Percentiles rank a stretch among this genome's conserved stretches.
phyloP scores from a whole-genome alignment of 1,284 basidiomycete genomes.

The Phaffia rhodozyma region DNA sequence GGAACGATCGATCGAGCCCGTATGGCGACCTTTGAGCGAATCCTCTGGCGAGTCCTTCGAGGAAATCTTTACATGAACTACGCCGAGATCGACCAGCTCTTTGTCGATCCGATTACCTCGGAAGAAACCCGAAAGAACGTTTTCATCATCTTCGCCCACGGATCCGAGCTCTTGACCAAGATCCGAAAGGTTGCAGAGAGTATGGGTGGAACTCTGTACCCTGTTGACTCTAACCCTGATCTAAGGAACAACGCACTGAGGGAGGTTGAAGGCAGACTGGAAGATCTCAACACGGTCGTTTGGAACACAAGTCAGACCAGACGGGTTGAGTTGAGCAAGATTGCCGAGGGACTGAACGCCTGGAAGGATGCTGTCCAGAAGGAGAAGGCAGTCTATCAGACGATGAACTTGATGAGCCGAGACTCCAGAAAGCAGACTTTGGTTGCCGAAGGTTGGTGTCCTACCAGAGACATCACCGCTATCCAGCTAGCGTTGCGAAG shows the following conservation, averaged over 20 bases:
- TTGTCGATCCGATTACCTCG: conserved; percentile 71
- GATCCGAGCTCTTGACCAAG: conserved; percentile 82
- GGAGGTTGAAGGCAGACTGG: conserved; percentile 77
- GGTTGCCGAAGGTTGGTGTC: conserved; percentile 96
- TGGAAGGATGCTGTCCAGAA: conserved; percentile 93
- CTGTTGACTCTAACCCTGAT: conserved; percentile 86
- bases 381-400: conserved; percentile 93
- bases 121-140: conserved; percentile 89
- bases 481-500: conserved; percentile 83
- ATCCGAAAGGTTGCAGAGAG: conserved; percentile 97
- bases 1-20: conserved; percentile 91
- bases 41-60: conserved; percentile 93
- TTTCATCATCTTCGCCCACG: conserved; percentile 99
- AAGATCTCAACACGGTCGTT: conserved; percentile 82
- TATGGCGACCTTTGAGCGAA: conserved; percentile 88
- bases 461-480: conserved; percentile 71
- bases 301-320: conserved; percentile 82
- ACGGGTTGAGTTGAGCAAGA: conserved; percentile 68
- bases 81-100: conserved; percentile 86
- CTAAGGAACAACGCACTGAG: conserved; percentile 81
- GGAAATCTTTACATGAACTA: conserved; percentile 99
- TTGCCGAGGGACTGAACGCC: conserved; percentile 73
- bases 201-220: conserved; percentile 94
- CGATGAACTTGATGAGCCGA: conserved; percentile 86
- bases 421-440: conserved; percentile 88